Conservation (phyloP, 2,329 filamentous ascomycete genomes). For the Aspergillus pseudoterreus region DNA sequence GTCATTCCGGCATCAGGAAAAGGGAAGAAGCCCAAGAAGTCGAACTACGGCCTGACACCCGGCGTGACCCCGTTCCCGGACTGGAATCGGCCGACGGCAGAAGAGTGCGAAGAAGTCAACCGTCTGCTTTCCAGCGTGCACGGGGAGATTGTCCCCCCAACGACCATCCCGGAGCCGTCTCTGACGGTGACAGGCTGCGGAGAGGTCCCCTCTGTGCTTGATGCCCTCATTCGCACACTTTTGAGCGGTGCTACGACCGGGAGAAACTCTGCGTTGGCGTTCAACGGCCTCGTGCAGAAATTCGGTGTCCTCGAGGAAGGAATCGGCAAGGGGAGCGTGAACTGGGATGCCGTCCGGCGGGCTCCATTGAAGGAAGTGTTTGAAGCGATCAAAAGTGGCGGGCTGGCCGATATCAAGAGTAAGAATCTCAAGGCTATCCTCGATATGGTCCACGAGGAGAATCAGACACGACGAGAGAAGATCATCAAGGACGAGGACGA, state of each 20-base stretch:
- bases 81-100: slow-evolving; percentile 60
- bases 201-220: slow-evolving; percentile 62
- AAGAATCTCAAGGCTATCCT: slow-evolving; percentile 71
- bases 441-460: slow-evolving; percentile 67
- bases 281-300: slow-evolving; percentile 60
- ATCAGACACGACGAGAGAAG: slow-evolving; percentile 53
- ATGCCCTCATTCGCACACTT: slow-evolving; percentile 60
- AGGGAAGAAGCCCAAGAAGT: slow-evolving; percentile 9
- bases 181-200: slow-evolving; percentile 68
- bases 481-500: slow-evolving; percentile 45
- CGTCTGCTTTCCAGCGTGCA: slow-evolving; percentile 63
- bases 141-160: slow-evolving; percentile 61
- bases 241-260: slow-evolving; percentile 60
- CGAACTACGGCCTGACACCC: slow-evolving; percentile 50
- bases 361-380: slow-evolving; percentile 60
- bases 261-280: slow-evolving; percentile 61
- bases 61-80: slow-evolving; percentile 64
- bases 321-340: slow-evolving; percentile 66
- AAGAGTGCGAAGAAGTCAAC: slow-evolving; percentile 68
- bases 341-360: slow-evolving; percentile 68
- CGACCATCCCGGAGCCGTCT: slow-evolving; percentile 66
- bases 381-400: slow-evolving; percentile 66
- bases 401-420: slow-evolving; percentile 67
- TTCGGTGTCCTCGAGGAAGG: slow-evolving; percentile 63
- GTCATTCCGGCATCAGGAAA: slow-evolving; percentile 1